Base-by-base conservation (phyloP, 2,329 filamentous ascomycete genomes). In the Trichophyton rubrum region DNA sequence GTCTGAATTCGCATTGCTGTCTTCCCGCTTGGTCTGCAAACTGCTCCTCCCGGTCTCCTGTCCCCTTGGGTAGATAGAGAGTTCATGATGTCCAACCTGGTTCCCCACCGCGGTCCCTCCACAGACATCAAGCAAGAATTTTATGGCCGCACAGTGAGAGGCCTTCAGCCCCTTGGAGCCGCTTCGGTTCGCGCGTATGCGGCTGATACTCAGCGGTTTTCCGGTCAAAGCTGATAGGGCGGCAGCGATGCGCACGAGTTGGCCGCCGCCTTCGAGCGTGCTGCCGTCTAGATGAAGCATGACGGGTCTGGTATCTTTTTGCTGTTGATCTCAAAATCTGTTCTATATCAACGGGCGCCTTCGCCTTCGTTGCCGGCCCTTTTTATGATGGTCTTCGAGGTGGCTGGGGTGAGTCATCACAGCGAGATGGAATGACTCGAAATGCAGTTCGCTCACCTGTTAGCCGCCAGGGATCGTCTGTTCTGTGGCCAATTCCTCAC, bases 201-300 rank as follows among this genome's bases (percentile, higher is more conserved):
- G 69, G 47, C 72, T 73, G 63, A 85, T 79, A 24, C 71, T 72
- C 57, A 85, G 70, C 1, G 81, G 75, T 1, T 69, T 76, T 22
- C 69, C 68, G 4, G 78, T 82, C 15, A 85, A 72, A 3, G 79
- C 78, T 1, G 82, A 80, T 2, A 85, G 70, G 13, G 78, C 77
- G 7, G 84, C 65, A 2, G 82, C 80, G 58, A 82, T 77, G 22
- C 83, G 81, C 49, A 85, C 73, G 2, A 85, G 74, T 68, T 85
- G 83, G 13, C 83, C 83, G 27, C 83, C 83, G 43, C 82, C 83
- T 76, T 85, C 82, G 20, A 85, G 78, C 2, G 77, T 82, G 17
- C 77, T 77, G 56, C 83, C 82, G 67, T 82, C 77, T 9, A 85
- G 70, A 57, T 73, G 67, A 27, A 79, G 35, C 63, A 66, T 65